Evolutionary conservation across 306 rosid genomes (phyloP), one percentile per base, ranked within the genome.

Genomic region (Biancaea sappan): DNA sequence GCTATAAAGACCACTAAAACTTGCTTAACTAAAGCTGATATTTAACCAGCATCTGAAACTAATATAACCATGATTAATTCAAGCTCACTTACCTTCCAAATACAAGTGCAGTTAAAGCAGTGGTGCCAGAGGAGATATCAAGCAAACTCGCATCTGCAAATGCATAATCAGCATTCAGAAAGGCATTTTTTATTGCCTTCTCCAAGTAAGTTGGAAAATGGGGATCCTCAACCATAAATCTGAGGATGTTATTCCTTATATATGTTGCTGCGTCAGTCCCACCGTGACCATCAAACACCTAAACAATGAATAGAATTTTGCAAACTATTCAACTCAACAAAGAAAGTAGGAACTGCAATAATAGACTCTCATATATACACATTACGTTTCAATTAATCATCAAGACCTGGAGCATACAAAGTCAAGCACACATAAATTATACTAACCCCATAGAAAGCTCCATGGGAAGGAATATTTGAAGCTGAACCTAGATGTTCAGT

Each of bases 251-350:
- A 61, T 76, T 79, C 86, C 91, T 86, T 51, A 87, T 82, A 79
- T 89, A 91, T 35, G 79, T 75, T 26, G 95, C 92, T 4, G 97
- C 97, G 19, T 91, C 92, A 40, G 78, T 81, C 61, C 97, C 97
- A 66, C 97, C 95, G 65, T 91, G 97, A 56, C 95, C 97, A 76
- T 91, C 97, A 76, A 91, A 89, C 78, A 91, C 95, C 97, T 91
- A 78, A 56, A 21, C 52, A 76, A 32, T 32, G 38, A 52, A 74
- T 41, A 54, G 51, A 79, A 35, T 51, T 66, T 38, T 64, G 6
- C 26, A 76, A 76, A 44, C 59, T 53, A 47, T 14, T 37, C 62
- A 48, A 71, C 46, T 21, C 16, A 54, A 48, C 73, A 52, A 40
- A 52, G 15, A 51, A 40, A 26, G 38, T 59, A 16, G 31, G 28